Evolutionary conservation across 2,329 filamentous ascomycete species (phyloP).

Genomic region (Sporothrix variecibatus): DNA sequence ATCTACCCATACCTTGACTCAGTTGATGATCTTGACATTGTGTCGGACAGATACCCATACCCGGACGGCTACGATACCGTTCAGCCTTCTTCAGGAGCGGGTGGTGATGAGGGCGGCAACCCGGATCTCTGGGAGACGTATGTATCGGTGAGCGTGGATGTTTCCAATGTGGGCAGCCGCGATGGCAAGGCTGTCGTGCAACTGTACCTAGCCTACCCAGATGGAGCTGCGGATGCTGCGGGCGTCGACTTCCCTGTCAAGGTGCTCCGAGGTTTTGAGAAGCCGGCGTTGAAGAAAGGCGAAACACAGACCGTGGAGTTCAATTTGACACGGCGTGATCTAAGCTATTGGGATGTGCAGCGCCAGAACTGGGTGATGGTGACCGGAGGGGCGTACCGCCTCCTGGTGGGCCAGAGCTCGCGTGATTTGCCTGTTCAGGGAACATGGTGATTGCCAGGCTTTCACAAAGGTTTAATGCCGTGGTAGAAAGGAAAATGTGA

Average conservation of each 20-base stretch:
- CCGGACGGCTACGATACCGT: constrained; percentile 56
- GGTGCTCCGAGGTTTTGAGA: constrained; percentile 73
- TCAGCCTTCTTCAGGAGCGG: constrained; percentile 60
- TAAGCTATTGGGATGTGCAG: constrained; percentile 56
- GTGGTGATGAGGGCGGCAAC: constrained; percentile 69
- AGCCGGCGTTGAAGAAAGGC: constrained; percentile 58
- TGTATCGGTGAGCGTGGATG: constrained; percentile 50
- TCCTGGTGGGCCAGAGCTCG: constrained; percentile 33
- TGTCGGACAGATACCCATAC: constrained; percentile 47
- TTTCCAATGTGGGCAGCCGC: constrained; percentile 55
- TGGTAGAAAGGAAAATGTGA: background rate
- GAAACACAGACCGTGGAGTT: constrained; percentile 47
- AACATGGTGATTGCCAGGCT: too few species aligned
- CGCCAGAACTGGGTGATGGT: constrained; percentile 51
- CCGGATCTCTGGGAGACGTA: constrained; percentile 63
- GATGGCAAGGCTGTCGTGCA: constrained; percentile 50
- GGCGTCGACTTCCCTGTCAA: constrained; percentile 42
- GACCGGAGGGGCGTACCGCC: constrained; percentile 30
- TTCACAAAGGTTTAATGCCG: too few species aligned
- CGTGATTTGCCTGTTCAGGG: constrained; percentile 29
- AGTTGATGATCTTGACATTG: constrained; percentile 50
- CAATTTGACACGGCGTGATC: constrained; percentile 52
- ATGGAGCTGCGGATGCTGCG: constrained; percentile 25
- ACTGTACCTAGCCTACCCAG: constrained; percentile 50
- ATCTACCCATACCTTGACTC: constrained; percentile 70